These are phyloP conservation scores for Pterulicium gracile DNA, from an alignment of 1,284 basidiomycete genomes.

Conservation along the genomic window DNA sequence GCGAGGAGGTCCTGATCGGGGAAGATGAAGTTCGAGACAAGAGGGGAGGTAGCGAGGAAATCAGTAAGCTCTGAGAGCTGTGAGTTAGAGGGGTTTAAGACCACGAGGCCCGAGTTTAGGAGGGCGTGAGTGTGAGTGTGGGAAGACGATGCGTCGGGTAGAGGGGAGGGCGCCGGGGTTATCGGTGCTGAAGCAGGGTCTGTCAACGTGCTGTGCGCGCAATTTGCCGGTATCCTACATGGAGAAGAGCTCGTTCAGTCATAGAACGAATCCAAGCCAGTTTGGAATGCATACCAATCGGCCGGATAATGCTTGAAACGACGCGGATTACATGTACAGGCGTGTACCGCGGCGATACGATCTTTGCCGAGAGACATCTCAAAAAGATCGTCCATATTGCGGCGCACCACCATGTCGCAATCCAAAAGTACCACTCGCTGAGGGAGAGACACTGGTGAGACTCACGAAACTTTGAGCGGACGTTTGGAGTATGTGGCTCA, in stretches of 20 bases:
- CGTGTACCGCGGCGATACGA: slow-evolving; percentile 62
- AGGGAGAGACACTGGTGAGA: slow-evolving; percentile 11
- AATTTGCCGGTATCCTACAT: slow-evolving; percentile 45
- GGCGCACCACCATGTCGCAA: slow-evolving; percentile 65
- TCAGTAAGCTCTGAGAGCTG: slow-evolving; percentile 21
- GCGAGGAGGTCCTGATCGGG: slow-evolving; percentile 52
- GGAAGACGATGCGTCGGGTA: slow-evolving; percentile 15
- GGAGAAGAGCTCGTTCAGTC: no score
- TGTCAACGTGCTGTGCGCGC: slow-evolving; percentile 31
- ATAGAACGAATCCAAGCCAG: background rate
- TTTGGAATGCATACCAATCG: slow-evolving; percentile 44
- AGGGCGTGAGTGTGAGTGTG: slow-evolving; percentile 30
- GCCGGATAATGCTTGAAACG: slow-evolving; percentile 58
- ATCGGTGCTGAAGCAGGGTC: slow-evolving; percentile 14
- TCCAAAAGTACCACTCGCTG: slow-evolving; percentile 38
- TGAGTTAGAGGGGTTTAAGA: slow-evolving; percentile 32
- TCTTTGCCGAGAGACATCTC: slow-evolving; percentile 39
- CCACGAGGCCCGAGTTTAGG: slow-evolving; percentile 47
- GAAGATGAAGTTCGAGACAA: slow-evolving; percentile 33
- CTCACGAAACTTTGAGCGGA: no score
- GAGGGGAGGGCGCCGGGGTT: background rate
- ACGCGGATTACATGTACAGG: slow-evolving; percentile 74
- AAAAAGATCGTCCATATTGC: slow-evolving; percentile 74
- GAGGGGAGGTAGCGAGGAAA: slow-evolving; percentile 31
- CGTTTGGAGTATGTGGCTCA: no score